Conservation (phyloP, 805 yeast species). For the Candida xiaguanensis region DNA sequence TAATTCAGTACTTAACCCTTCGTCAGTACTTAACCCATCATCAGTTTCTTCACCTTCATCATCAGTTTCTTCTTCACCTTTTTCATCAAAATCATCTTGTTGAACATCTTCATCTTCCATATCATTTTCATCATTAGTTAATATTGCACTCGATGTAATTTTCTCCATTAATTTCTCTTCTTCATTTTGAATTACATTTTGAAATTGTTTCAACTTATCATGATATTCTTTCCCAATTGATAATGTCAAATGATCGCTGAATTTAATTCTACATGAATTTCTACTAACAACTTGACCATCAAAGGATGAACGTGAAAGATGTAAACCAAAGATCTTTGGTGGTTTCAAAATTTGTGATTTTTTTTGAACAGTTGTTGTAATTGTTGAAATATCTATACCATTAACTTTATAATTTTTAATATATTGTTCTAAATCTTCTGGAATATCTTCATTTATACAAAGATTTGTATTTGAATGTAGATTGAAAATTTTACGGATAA, state of each 20-base stretch:
- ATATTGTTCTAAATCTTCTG: constrained; percentile 45
- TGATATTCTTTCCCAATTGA: constrained; percentile 43
- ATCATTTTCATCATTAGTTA: constrained; percentile 27
- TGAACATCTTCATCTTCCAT: constrained; percentile 33
- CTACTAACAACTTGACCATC: constrained; percentile 64
- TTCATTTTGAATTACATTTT: constrained; percentile 15
- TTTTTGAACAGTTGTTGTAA: constrained; percentile 67
- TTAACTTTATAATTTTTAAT: constrained; percentile 44
- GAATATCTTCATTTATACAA: constrained; percentile 64
- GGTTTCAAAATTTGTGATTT: constrained; percentile 56
- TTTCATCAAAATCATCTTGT: constrained; percentile 35
- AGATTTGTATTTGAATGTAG: constrained; percentile 34
- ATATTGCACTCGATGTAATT: constrained; percentile 18
- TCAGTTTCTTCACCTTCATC: constrained; percentile 15
- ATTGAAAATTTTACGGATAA: constrained; percentile 26
- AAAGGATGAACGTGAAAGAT: constrained; percentile 79
- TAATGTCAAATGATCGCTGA: constrained; percentile 52
- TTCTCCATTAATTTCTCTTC: constrained; percentile 11
- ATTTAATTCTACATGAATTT: constrained; percentile 68
- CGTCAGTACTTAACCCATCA: constrained; percentile 19
- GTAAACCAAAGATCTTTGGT: constrained; percentile 75
- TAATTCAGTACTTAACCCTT: constrained; percentile 18
- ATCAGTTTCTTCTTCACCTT: constrained; percentile 24
- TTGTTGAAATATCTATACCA: constrained; percentile 40
- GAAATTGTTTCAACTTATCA: constrained; percentile 34